Evolutionary conservation across 2,329 filamentous ascomycete species (phyloP), one percentile per base, ranked within the genome.

Genomic region (Gnomoniopsis sp.): DNA sequence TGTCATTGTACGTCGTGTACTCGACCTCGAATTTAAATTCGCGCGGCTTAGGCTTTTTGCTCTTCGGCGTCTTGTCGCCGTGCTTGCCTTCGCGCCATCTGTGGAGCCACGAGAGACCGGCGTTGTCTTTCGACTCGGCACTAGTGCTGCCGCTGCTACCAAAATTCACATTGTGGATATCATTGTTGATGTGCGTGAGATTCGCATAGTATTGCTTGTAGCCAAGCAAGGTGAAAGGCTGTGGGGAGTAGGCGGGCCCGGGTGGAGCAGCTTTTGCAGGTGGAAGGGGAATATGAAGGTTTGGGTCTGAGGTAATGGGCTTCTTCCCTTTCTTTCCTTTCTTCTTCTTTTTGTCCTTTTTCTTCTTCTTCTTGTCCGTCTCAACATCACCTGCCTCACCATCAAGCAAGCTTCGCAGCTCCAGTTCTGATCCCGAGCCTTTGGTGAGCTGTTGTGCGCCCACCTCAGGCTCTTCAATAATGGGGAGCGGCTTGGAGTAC

Each of bases 181-280:
- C 63, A 19, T 44, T 90, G 74, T 98, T 96, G 74, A 96, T 88
- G 59, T 85, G 77, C 0, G 93, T 98, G n/a, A 99, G 77, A 71
- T 99, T 99, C 61, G 93, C 92, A 72, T 86, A 97, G 72, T 96
- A 97, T 68, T 99, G 95, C 3, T 86, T 91, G 72, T 91, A 97
- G 6, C 90, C 86, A 3, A 88, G 80, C 62, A 93, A 79, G 0
- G 91, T 90, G 41, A 98, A 78, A 0, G 90, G 79, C 70, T 99
- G 95, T 8, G 89, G 86, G 21, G 88, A 91, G 73, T 99, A 98
- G 8, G 91, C 95, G 0, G 95, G 95, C 0, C 95, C 95, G 0
- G 93, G 93, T 6, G 85, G 85, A 8, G 88, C 75, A 2, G 83
- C 82, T 66, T 88, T 86, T 0, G 90, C 84, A 2, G 95, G 95